A percentile compares a stretch with the other conserved stretches of the same genome.
These are phyloP conservation scores for Eutypella sp. DNA, from an alignment of 2,329 filamentous ascomycete genomes.

Conservation along the genomic window DNA sequence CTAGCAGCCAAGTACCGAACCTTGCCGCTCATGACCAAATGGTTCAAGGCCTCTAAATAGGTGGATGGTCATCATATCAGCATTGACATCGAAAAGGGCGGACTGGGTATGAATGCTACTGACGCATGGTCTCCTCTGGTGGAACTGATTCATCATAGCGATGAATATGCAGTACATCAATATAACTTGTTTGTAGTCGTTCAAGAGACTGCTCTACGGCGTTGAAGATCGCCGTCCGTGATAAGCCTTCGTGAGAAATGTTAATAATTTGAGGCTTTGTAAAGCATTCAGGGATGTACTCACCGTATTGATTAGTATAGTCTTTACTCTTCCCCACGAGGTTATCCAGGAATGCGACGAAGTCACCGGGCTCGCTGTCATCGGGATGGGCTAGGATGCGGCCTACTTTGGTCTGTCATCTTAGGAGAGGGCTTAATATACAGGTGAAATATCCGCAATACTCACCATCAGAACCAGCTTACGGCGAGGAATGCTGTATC, in stretches of 20 bases:
- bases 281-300: neutral
- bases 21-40: conserved; percentile 1
- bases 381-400: neutral
- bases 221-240: conserved; percentile 60
- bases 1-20: conserved; percentile 2
- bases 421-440: neutral
- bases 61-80: neutral
- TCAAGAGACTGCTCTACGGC: conserved; percentile 55
- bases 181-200: conserved; percentile 49
- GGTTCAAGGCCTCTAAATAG: neutral
- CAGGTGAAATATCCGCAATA: neutral
- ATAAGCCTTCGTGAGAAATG: conserved; percentile 42
- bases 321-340: neutral
- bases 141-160: neutral
- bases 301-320: neutral
- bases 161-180: conserved; percentile 42
- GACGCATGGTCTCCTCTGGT: neutral
- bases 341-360: neutral
- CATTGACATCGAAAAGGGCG: too few species aligned
- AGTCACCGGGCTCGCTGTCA: neutral
- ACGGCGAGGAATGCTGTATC: conserved; percentile 58
- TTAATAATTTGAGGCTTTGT: neutral
- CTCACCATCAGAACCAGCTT: conserved; percentile 55
- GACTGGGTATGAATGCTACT: neutral
- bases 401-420: conserved; percentile 6